Conservation (phyloP, 257 asterid genomes). For the Petunia secreta region DNA sequence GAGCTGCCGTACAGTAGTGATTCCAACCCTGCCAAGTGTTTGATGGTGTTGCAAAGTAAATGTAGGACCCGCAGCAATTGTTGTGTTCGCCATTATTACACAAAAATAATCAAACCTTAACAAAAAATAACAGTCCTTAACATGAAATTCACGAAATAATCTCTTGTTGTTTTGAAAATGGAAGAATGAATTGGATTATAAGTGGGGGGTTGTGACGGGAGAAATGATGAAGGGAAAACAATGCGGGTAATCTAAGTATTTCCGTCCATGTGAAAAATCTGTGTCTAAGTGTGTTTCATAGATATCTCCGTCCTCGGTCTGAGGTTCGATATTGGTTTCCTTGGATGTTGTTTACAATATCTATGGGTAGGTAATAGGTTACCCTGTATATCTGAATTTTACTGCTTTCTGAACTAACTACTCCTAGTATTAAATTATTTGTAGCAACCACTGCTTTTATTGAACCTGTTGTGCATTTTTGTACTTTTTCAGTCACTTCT, state of each 20-base stretch:
- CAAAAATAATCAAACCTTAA: background rate
- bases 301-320: constrained; percentile 19
- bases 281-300: background rate
- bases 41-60: constrained; percentile 18
- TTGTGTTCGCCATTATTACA: constrained; percentile 5
- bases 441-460: no score
- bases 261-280: constrained; percentile 15
- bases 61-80: constrained; percentile 26
- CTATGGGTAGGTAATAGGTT: background rate
- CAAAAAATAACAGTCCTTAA: background rate
- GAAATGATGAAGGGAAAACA: background rate
- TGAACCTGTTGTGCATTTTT: no score
- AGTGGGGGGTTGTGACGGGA: background rate
- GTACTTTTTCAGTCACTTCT: no score
- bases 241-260: background rate
- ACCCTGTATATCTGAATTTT: background rate
- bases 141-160: background rate
- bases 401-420: background rate
- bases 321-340: no score
- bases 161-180: background rate
- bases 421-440: no score
- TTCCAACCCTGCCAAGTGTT: background rate
- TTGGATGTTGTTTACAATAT: no score
- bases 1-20: background rate
- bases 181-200: no score